Evolutionary conservation across 2,329 filamentous ascomycete species (phyloP).

Genomic region (Byssochlamys sp.): DNA sequence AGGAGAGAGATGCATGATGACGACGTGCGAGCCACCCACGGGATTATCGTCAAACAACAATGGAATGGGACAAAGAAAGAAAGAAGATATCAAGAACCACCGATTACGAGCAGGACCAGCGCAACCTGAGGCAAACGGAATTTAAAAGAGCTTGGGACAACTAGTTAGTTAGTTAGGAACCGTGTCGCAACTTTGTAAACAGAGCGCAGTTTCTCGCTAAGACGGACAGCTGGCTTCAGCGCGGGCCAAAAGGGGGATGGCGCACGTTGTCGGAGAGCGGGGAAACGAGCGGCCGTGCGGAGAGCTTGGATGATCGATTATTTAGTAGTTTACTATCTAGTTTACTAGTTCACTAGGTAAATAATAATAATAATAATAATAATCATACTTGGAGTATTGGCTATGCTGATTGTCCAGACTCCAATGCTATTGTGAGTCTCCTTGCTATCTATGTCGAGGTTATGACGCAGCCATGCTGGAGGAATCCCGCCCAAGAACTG

Average conservation of each 20-base stretch:
- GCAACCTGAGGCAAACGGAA: not conserved
- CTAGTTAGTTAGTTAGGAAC: not conserved
- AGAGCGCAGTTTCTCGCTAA: not conserved
- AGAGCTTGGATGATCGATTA: not conserved
- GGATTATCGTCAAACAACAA: constrained; percentile 1
- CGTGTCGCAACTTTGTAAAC: not conserved
- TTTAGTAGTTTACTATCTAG: not conserved
- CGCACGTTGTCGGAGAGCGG: not conserved
- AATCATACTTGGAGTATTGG: too few relatives aligned
- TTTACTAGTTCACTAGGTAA: too few relatives aligned
- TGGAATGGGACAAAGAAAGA: constrained; percentile 1
- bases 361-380: too few relatives aligned
- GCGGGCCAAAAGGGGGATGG: not conserved
- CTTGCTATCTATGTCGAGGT: too few relatives aligned
- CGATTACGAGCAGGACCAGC: constrained; percentile 6
- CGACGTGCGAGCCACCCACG: constrained; percentile 6
- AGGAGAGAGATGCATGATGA: constrained; percentile 44
- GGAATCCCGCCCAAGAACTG: too few relatives aligned
- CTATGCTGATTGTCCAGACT: too few relatives aligned
- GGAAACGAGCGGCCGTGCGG: not conserved
- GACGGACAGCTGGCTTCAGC: not conserved
- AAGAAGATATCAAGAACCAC: constrained; percentile 3
- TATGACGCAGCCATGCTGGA: too few relatives aligned
- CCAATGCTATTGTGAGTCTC: too few relatives aligned
- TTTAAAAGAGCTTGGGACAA: not conserved